A percentile compares a stretch with the other conserved stretches of the same genome.
Conservation (phyloP, 495 filamentous ascomycete species). For the Annulohypoxylon nitens region DNA sequence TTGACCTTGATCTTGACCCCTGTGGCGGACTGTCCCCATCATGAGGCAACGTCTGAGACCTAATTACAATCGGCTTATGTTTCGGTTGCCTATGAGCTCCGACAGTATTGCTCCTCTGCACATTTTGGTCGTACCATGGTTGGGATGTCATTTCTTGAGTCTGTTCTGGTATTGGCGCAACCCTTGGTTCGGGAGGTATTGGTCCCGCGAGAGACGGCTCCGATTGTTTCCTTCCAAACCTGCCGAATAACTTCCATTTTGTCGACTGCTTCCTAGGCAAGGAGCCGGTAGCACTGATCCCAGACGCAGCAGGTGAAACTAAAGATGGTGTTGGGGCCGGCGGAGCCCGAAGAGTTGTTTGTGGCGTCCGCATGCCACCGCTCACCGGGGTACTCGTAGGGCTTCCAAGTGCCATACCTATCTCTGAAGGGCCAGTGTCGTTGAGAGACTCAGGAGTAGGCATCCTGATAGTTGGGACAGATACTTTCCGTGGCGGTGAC, state of each 20-base stretch:
- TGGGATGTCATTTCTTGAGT: conserved; percentile 20
- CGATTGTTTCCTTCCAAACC: conserved; percentile 62
- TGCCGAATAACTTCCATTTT: conserved; percentile 64
- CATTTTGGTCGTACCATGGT: conserved; percentile 21
- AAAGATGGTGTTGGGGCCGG: conserved; percentile 27
- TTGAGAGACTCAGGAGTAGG: conserved; percentile 58
- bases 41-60: conserved; percentile 55
- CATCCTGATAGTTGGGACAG: conserved; percentile 48
- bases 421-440: conserved; percentile 53
- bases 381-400: conserved; percentile 52
- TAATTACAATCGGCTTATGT: conserved; percentile 56
- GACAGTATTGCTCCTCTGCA: conserved; percentile 57
- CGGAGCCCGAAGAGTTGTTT: conserved; percentile 31
- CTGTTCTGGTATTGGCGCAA: conserved; percentile 21
- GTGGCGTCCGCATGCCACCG: conserved; percentile 33
- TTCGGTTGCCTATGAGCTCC: conserved; percentile 47
- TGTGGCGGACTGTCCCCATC: conserved; percentile 30
- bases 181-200: conserved; percentile 36
- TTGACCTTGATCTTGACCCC: conserved; percentile 16
- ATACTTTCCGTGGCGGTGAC: conserved; percentile 41
- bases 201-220: conserved; percentile 39
- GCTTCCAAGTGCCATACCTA: conserved; percentile 72
- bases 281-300: conserved; percentile 46
- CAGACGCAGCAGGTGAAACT: conserved; percentile 47
- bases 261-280: conserved; percentile 62